Percentiles rank a stretch among this genome's conserved stretches.
Evolutionary conservation across 129 eudicot genomes (phyloP).

Genomic region (Arctium minus): DNA sequence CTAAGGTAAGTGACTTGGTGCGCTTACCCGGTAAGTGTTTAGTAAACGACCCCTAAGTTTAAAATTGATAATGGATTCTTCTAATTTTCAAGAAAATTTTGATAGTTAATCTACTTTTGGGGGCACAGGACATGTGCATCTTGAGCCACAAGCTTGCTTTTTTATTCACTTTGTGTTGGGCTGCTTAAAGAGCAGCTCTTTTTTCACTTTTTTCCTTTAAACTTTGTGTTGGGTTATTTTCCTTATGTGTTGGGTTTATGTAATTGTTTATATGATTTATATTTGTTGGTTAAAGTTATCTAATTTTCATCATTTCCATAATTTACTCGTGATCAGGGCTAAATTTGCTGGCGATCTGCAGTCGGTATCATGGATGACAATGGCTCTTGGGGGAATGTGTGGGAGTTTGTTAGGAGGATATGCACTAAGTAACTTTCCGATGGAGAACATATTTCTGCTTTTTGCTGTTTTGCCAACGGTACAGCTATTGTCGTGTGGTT

Average conservation of each 20-base stretch:
- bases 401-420: conserved; percentile 96
- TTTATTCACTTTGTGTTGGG: neutral
- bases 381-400: conserved; percentile 95
- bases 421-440: conserved; percentile 51
- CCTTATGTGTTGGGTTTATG: neutral
- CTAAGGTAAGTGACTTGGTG: no score
- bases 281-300: neutral
- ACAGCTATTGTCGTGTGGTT: conserved; percentile 79
- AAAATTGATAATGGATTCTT: neutral
- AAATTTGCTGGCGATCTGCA: conserved; percentile 97
- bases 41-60: no score
- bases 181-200: neutral
- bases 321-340: conserved; percentile 57
- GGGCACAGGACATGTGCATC: neutral
- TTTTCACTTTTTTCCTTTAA: neutral
- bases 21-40: no score
- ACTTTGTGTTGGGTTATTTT: neutral
- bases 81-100: neutral
- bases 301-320: neutral
- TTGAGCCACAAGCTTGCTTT: neutral
- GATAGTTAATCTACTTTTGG: neutral
- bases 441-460: conserved; percentile 64
- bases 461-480: conserved; percentile 65
- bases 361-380: conserved; percentile 93
- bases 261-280: neutral